These are phyloP conservation scores for Vanrija sp. DNA, from an alignment of 1,284 basidiomycete species.

Conservation along the genomic window DNA sequence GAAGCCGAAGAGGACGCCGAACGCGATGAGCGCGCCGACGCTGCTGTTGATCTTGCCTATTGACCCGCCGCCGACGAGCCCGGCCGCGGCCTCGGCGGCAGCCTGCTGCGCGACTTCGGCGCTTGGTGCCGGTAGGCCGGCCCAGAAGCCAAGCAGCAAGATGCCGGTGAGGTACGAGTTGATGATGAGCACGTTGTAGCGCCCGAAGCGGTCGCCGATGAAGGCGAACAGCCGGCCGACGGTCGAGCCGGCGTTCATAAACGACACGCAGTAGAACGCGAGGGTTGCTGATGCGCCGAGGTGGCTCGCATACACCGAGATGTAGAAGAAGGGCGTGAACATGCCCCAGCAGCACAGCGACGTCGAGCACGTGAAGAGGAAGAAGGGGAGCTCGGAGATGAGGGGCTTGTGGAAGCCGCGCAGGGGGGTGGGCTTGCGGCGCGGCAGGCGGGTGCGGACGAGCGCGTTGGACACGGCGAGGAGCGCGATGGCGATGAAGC, in stretches of 20 bases:
- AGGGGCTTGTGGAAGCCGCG: conserved; percentile 11
- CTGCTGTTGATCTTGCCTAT: conserved; percentile 11
- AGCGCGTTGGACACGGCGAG: conserved; percentile 16
- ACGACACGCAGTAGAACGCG: conserved; percentile 28
- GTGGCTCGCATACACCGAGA: conserved; percentile 28
- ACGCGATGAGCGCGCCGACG: conserved; percentile 31
- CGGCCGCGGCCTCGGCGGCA: too few species aligned
- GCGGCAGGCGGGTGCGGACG: conserved; percentile 21
- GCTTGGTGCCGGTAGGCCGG: conserved; percentile 8
- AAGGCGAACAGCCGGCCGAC: conserved; percentile 19
- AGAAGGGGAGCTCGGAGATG: conserved; percentile 18
- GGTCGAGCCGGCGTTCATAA: conserved; percentile 35
- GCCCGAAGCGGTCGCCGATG: conserved; percentile 10
- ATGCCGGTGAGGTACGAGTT: conserved; percentile 16
- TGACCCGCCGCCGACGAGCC: too few species aligned
- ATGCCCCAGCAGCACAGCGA: conserved; percentile 32
- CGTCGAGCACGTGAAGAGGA: conserved; percentile 20
- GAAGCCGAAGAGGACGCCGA: conserved; percentile 43
- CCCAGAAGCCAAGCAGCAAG: conserved; percentile 25
- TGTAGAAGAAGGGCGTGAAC: conserved; percentile 36
- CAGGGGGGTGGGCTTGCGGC: conserved; percentile 20
- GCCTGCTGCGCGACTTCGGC: too few species aligned
- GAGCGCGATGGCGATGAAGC: conserved; percentile 25
- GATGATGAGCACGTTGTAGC: conserved; percentile 36
- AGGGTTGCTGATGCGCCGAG: conserved; percentile 31